Conservation (phyloP, 2,329 filamentous ascomycete species). For the Aureobasidium zeae region DNA sequence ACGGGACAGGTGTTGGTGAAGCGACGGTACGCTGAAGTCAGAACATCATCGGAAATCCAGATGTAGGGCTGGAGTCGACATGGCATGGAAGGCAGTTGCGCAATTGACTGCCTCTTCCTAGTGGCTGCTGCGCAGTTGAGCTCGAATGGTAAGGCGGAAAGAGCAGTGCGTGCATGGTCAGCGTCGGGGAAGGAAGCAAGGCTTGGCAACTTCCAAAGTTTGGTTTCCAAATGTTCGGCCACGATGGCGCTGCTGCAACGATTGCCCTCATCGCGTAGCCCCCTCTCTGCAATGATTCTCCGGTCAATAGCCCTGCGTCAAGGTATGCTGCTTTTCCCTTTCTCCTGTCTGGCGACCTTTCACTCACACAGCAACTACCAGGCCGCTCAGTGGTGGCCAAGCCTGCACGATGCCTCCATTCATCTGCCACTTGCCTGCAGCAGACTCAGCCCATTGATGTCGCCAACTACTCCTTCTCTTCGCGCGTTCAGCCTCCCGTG, state of each 20-base stretch:
- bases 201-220: no score
- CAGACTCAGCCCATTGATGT: constrained; percentile 8
- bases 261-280: neutral
- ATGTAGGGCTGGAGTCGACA: constrained; percentile 27
- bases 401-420: constrained; percentile 25
- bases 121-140: neutral
- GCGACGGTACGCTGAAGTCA: constrained; percentile 42
- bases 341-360: neutral
- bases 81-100: constrained; percentile 18
- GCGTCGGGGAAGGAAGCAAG: neutral
- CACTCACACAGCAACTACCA: constrained; percentile 19
- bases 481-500: constrained; percentile 19
- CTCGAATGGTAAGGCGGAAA: neutral
- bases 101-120: neutral
- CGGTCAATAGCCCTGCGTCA: constrained; percentile 34
- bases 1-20: constrained; percentile 41
- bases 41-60: constrained; percentile 52
- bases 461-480: constrained; percentile 21
- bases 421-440: constrained; percentile 20
- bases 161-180: neutral
- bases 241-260: neutral
- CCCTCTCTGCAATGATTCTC: constrained; percentile 32
- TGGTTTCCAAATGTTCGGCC: constrained; percentile 11
- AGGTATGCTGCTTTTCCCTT: constrained; percentile 24
- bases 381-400: constrained; percentile 33